Conservation (phyloP, 495 filamentous ascomycete species). For the Penicillium maclennaniae region DNA sequence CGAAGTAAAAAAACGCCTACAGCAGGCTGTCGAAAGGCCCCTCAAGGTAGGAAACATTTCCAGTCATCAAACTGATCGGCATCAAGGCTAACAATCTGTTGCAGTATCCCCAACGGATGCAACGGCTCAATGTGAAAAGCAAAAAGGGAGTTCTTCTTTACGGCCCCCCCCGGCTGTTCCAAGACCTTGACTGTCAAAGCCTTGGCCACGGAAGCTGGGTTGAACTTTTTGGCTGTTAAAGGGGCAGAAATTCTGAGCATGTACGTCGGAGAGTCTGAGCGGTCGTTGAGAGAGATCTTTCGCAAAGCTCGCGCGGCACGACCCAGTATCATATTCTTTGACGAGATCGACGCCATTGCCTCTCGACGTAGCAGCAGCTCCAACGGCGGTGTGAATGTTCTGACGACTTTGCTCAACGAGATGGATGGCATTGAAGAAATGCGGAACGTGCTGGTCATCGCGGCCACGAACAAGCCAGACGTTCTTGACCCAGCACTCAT, state of each 20-base stretch:
- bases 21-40: slow-evolving; percentile 62
- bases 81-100: slow-evolving; percentile 4
- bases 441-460: slow-evolving; percentile 82
- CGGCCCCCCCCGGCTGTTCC: slow-evolving; percentile 92
- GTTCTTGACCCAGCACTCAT: slow-evolving; percentile 80
- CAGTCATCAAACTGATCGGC: background rate
- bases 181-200: slow-evolving; percentile 94
- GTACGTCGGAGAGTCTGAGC: slow-evolving; percentile 97
- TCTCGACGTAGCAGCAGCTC: slow-evolving; percentile 57
- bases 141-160: slow-evolving; percentile 87
- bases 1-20: slow-evolving; percentile 67
- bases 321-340: slow-evolving; percentile 96
- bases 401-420: slow-evolving; percentile 90
- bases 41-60: slow-evolving; percentile 48
- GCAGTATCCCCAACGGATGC: slow-evolving; percentile 57
- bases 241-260: slow-evolving; percentile 94
- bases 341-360: slow-evolving; percentile 96
- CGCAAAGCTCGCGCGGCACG: slow-evolving; percentile 78
- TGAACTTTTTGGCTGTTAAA: slow-evolving; percentile 95
- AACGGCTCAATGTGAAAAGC: slow-evolving; percentile 57
- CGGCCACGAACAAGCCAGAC: slow-evolving; percentile 90
- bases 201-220: slow-evolving; percentile 82
- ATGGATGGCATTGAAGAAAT: slow-evolving; percentile 93
- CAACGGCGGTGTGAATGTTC: slow-evolving; percentile 66
- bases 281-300: slow-evolving; percentile 83